phyloP scores from a whole-genome alignment of 2,329 filamentous ascomycete species.

The Calonectria montana region DNA sequence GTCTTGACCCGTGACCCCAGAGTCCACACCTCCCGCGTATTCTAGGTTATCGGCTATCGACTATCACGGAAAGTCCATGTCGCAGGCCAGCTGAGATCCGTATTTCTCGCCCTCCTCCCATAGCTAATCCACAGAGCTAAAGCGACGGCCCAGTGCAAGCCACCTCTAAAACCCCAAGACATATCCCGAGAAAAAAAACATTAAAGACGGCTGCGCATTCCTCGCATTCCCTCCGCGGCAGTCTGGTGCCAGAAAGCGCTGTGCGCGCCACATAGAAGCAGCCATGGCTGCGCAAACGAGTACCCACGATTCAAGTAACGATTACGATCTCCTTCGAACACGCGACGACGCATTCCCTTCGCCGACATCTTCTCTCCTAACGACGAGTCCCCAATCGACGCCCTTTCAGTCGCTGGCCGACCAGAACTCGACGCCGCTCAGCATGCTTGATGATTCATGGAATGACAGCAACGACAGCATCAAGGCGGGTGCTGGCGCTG shows the following conservation, averaged over 20 bases:
- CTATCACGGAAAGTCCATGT: constrained; percentile 25
- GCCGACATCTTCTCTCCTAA: constrained; percentile 38
- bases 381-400: constrained; percentile 42
- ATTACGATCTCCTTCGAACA: constrained; percentile 32
- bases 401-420: constrained; percentile 45
- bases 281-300: constrained; percentile 22
- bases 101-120: constrained; percentile 8
- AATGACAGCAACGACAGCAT: background rate
- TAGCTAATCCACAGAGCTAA: constrained; percentile 23
- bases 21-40: constrained; percentile 26
- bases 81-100: constrained; percentile 32
- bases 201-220: constrained; percentile 33
- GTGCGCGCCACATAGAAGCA: constrained; percentile 14
- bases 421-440: constrained; percentile 44
- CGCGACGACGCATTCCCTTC: constrained; percentile 38
- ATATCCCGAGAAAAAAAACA: constrained; percentile 19
- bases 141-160: constrained; percentile 22
- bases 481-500: constrained; percentile 23
- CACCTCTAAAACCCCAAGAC: constrained; percentile 28
- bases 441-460: constrained; percentile 44
- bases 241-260: constrained; percentile 4
- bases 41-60: constrained; percentile 14
- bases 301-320: constrained; percentile 23
- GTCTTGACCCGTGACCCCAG: constrained; percentile 38
- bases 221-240: constrained; percentile 24